phyloP scores from a whole-genome alignment of 352 stramenopile species.

The Globisporangium carolinianum region DNA sequence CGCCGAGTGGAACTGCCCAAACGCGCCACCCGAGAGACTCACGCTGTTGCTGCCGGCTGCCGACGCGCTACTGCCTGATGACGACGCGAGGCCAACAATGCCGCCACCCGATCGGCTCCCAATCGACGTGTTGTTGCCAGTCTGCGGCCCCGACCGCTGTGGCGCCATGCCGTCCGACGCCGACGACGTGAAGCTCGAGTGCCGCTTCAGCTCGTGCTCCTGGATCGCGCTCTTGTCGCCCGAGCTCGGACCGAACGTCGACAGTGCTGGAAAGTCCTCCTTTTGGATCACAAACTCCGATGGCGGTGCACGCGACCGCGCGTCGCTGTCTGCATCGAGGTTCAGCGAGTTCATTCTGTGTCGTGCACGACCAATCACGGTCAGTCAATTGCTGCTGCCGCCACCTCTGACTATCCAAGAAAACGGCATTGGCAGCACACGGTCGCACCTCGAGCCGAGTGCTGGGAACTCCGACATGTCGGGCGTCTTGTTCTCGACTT shows the following conservation, averaged over 20 bases:
- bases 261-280: constrained; percentile 79
- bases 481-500: constrained; percentile 57
- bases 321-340: constrained; percentile 29
- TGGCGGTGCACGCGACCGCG: constrained; percentile 34
- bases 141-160: constrained; percentile 29
- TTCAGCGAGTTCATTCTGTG: constrained; percentile 53
- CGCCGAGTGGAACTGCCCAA: constrained; percentile 44
- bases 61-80: constrained; percentile 9
- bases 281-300: constrained; percentile 87
- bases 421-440: background rate
- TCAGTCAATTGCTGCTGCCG: background rate
- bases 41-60: constrained; percentile 20
- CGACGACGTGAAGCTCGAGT: constrained; percentile 67
- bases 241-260: constrained; percentile 39
- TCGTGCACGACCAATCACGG: no score
- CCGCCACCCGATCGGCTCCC: constrained; percentile 24
- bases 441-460: constrained; percentile 45
- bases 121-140: constrained; percentile 49
- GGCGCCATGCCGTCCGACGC: constrained; percentile 53
- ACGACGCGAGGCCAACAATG: background rate
- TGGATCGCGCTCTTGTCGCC: constrained; percentile 50
- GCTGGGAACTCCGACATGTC: constrained; percentile 85
- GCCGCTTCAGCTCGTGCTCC: constrained; percentile 49
- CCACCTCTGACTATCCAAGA: no score
- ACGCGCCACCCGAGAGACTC: constrained; percentile 52